Conservation (phyloP, 164 flowering plant species). For the Taxillus chinensis region DNA sequence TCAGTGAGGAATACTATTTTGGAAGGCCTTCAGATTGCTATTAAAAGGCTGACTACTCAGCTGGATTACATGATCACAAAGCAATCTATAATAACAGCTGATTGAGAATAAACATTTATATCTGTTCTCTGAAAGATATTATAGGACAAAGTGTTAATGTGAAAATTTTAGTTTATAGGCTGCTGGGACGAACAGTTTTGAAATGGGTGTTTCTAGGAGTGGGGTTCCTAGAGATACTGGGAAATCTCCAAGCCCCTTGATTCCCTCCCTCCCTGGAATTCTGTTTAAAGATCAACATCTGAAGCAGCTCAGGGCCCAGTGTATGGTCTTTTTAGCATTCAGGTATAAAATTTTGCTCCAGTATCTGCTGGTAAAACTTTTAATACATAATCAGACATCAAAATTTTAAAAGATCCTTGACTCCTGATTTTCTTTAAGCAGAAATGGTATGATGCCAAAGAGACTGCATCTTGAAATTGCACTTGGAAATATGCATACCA, state of each 20-base stretch:
- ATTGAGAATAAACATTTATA: neutral
- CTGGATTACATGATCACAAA: too few relatives aligned
- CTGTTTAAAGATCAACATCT: conserved; percentile 92
- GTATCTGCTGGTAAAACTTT: neutral
- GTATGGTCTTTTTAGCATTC: conserved; percentile 94
- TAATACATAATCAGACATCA: neutral
- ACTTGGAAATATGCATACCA: conserved; percentile 54
- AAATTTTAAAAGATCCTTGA: neutral
- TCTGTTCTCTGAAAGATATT: neutral
- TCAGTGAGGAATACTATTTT: too few relatives aligned
- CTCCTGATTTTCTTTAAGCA: conserved; percentile 20
- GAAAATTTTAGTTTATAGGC: conserved; percentile 26
- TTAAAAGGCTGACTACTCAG: too few relatives aligned
- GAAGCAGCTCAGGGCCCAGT: conserved; percentile 96
- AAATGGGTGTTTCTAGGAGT: conserved; percentile 26
- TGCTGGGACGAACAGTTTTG: conserved; percentile 25
- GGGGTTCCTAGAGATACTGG: conserved; percentile 45
- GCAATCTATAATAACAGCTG: too few relatives aligned
- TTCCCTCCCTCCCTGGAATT: conserved; percentile 26
- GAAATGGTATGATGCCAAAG: conserved; percentile 79
- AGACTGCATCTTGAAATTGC: conserved; percentile 92
- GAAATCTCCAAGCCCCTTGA: conserved; percentile 36
- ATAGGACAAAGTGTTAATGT: neutral
- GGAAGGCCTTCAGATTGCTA: too few relatives aligned
- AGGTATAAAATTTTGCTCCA: conserved; percentile 28